Evolutionary conservation across 163 green algal species (phyloP), one percentile per base, ranked within the genome.

Genomic region (Coccomyxa subellipsoidea): DNA sequence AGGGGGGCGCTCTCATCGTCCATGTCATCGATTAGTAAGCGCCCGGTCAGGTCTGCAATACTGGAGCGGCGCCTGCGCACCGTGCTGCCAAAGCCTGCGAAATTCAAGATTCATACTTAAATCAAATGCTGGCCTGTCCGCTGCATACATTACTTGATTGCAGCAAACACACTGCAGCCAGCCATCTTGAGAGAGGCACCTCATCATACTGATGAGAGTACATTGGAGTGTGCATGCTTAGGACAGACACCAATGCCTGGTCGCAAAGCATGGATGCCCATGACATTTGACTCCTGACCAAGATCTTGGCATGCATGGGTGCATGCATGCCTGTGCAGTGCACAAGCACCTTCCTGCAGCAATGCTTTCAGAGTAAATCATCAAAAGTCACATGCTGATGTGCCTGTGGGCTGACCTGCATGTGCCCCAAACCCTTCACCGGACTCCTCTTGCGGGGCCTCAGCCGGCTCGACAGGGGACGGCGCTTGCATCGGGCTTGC

Each of bases 21-120:
- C 32, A 34, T 36, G 66, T 73, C 66, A 76, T 90, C 86, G 0
- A 80, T 76, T 75, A 90, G 79, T 76, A 90, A 70, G 69, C 78
- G 79, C 5, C 83, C 86, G 1, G 86, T 90, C 32, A 81, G 75
- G 53, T 87, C 81, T 38, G 82, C 75, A 38, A 82, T 71, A 29
- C 75, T 78, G 12, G 0, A 84, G 83, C 23, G 82, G 79, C 31
- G 73, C 84, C 59, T 79, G 32, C 70, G 80, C 38, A 35, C 25
- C 79, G 69, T 31, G 32, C 69, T 54, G 18, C 59, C 29, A 59
- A 59, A 27, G 5, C 47, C 47, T 59, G 47, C 47, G 23, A 18
- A 27, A 12, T 18, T n/a, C n/a, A n/a, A n/a, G n/a, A n/a, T n/a
- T n/a, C n/a, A n/a, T n/a, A n/a, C n/a, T n/a, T n/a, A n/a, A n/a